Percentiles rank a stretch among this genome's conserved stretches.
Evolutionary conservation across 768 basidiomycete genomes (phyloP).

Genomic region (Termitomyces sp.): DNA sequence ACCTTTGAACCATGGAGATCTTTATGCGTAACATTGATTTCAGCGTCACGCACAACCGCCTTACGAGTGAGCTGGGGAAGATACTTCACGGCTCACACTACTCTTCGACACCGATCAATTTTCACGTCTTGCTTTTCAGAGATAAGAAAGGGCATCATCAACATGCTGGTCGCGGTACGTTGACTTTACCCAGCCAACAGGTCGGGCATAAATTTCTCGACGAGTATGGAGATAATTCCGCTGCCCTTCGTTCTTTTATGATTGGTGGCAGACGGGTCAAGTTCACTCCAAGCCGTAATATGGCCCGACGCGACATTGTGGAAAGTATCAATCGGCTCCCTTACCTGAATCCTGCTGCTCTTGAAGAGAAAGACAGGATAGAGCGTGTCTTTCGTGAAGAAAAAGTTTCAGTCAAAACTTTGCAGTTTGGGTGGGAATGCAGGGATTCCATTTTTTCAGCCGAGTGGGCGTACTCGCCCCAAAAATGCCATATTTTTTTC

Average conservation of each 20-base stretch:
- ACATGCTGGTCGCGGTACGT: slow-evolving; percentile 37
- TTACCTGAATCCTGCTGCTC: slow-evolving; percentile 33
- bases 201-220: slow-evolving; percentile 37
- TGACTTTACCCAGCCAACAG: slow-evolving; percentile 40
- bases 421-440: slow-evolving; percentile 63
- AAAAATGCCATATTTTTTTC: slow-evolving; percentile 28
- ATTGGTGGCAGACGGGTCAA: slow-evolving; percentile 27
- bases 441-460: slow-evolving; percentile 52
- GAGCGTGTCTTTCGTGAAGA: slow-evolving; percentile 22
- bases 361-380: slow-evolving; percentile 27
- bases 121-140: slow-evolving; percentile 45
- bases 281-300: slow-evolving; percentile 25
- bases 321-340: slow-evolving; percentile 31
- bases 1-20: slow-evolving; percentile 30
- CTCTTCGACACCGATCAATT: slow-evolving; percentile 37
- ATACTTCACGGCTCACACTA: slow-evolving; percentile 43
- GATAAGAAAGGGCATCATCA: slow-evolving; percentile 22
- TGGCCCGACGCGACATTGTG: slow-evolving; percentile 28
- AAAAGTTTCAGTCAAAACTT: slow-evolving; percentile 23
- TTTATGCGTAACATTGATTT: slow-evolving; percentile 33
- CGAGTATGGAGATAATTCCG: slow-evolving; percentile 26
- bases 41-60: slow-evolving; percentile 20
- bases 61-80: slow-evolving; percentile 31
- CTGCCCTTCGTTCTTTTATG: slow-evolving; percentile 14
- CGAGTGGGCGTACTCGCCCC: slow-evolving; percentile 44